Evolutionary conservation across 306 rosid species (phyloP).

Genomic region (Chamaecrista fasciculata): DNA sequence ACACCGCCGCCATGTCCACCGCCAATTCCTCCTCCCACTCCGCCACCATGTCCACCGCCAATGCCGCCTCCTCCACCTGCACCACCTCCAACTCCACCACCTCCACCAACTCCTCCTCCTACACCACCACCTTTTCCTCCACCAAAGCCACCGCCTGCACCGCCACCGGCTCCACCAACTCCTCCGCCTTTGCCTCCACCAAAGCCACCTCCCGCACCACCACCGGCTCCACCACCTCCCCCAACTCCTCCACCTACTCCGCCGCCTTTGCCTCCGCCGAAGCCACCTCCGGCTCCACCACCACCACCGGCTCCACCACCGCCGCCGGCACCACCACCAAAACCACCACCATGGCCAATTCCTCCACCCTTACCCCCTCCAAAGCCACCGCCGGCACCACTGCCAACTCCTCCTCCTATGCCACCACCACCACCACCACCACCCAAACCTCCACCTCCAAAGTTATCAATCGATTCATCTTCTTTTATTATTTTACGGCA

Average conservation of each 20-base stretch:
- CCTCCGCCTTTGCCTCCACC: constrained; percentile 23
- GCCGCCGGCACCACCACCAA: not conserved
- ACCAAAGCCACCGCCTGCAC: not conserved
- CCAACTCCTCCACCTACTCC: constrained; percentile 34
- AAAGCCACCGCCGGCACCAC: constrained; percentile 25
- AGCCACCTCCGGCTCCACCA: constrained; percentile 36
- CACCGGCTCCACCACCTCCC: not conserved
- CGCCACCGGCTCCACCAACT: not conserved
- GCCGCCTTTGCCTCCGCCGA: constrained; percentile 33
- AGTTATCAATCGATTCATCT: not conserved
- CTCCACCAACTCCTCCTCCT: constrained; percentile 36
- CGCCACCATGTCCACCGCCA: constrained; percentile 29
- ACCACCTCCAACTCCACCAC: constrained; percentile 30
- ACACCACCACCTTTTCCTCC: constrained; percentile 13
- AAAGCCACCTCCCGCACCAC: not conserved
- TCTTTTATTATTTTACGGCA: not conserved
- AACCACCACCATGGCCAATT: not conserved
- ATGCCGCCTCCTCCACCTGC: constrained; percentile 27
- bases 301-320: constrained; percentile 22
- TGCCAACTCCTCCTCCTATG: constrained; percentile 9
- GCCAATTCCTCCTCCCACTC: constrained; percentile 23
- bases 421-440: constrained; percentile 7
- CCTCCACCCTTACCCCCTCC: not conserved
- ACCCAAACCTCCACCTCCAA: constrained; percentile 8
- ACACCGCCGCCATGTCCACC: not conserved